Evolutionary conservation across 352 stramenopile species (phyloP).

Genomic region (Phytophthora constricta): DNA sequence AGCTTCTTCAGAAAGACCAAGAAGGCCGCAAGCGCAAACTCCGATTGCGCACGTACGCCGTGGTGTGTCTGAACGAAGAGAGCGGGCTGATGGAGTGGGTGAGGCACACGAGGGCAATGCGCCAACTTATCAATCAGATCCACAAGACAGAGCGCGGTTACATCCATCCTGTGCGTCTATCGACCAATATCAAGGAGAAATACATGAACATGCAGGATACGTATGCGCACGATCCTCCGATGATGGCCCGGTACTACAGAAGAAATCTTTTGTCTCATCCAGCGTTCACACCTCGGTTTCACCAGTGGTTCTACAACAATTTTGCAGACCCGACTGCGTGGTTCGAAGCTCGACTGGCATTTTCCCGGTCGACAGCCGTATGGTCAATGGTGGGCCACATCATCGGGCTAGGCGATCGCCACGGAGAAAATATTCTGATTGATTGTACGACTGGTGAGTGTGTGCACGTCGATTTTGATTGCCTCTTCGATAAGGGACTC

Average conservation of each 20-base stretch:
- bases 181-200: slow-evolving; percentile 83
- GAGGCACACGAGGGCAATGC: slow-evolving; percentile 95
- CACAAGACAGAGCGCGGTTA: slow-evolving; percentile 88
- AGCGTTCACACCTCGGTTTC: slow-evolving; percentile 95
- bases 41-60: slow-evolving; percentile 97
- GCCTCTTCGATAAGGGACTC: slow-evolving; percentile 99
- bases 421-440: slow-evolving; percentile 99
- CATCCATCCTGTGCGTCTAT: slow-evolving; percentile 79
- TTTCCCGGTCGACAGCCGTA: slow-evolving; percentile 89
- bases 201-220: slow-evolving; percentile 92
- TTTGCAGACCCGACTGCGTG: slow-evolving; percentile 97
- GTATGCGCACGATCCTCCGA: slow-evolving; percentile 78
- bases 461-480: slow-evolving; percentile 99
- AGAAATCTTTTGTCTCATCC: slow-evolving; percentile 66
- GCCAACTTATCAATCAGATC: slow-evolving; percentile 86
- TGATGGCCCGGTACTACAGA: slow-evolving; percentile 76
- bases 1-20: slow-evolving; percentile 93
- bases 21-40: slow-evolving; percentile 93
- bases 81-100: slow-evolving; percentile 99
- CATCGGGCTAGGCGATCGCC: slow-evolving; percentile 93
- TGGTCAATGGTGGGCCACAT: slow-evolving; percentile 99
- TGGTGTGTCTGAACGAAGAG: slow-evolving; percentile 99
- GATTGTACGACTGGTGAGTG: slow-evolving; percentile 97
- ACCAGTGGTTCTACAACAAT: slow-evolving; percentile 99
- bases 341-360: slow-evolving; percentile 95